These are phyloP conservation scores for Bonia amplexicaulis DNA, from an alignment of 176 grass and related monocot genomes.

Conservation along the genomic window DNA sequence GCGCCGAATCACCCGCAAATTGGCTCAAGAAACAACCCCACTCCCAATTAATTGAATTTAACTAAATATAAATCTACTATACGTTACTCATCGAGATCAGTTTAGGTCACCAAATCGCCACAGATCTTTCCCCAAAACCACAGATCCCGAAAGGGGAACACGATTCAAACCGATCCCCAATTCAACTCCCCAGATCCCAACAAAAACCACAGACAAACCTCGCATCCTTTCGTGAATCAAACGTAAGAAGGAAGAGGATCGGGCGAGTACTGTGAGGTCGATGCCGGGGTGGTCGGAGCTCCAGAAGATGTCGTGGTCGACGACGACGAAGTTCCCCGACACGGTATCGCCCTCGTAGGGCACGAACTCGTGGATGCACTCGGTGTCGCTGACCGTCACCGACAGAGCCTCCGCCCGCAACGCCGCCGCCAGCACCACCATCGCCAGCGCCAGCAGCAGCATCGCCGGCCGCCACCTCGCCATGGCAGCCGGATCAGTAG, in stretches of 20 bases:
- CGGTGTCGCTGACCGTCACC: constrained; percentile 78
- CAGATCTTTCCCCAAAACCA: not conserved
- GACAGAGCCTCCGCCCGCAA: constrained; percentile 53
- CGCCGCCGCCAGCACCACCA: constrained; percentile 26
- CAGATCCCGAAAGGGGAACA: constrained; percentile 12
- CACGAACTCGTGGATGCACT: constrained; percentile 98
- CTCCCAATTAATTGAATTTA: not conserved
- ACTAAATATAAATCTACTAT: not conserved
- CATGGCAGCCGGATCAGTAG: constrained; percentile 18
- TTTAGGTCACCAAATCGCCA: not conserved
- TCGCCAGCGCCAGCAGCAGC: constrained; percentile 28
- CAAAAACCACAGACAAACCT: constrained; percentile 18
- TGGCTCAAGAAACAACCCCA: not conserved
- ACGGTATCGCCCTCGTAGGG: constrained; percentile 91
- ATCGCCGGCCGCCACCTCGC: constrained; percentile 26
- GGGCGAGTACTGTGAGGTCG: constrained; percentile 59
- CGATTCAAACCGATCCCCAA: constrained; percentile 3
- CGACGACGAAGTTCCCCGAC: constrained; percentile 96
- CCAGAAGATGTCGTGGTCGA: constrained; percentile 99
- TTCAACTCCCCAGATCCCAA: constrained; percentile 22
- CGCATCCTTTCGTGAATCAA: not conserved
- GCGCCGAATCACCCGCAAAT: not conserved
- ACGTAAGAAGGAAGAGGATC: not conserved
- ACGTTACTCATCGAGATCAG: not conserved
- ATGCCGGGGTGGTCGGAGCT: constrained; percentile 93